Evolutionary conservation across 345 rosid species (phyloP).

Genomic region (Eucalyptus paniculata): DNA sequence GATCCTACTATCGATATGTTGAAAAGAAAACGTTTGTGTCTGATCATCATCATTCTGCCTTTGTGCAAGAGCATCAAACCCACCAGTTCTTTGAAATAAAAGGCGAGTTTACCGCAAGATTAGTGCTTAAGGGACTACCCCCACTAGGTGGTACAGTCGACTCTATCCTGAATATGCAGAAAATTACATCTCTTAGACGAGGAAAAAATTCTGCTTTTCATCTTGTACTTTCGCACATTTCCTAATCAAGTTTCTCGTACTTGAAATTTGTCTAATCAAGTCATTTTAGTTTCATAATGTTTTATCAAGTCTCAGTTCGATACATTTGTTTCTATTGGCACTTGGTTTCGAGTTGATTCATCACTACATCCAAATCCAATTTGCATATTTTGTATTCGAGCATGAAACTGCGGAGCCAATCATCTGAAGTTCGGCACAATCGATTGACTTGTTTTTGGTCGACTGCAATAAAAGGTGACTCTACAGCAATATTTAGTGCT

Average conservation of each 20-base stretch:
- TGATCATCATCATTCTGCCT: not conserved
- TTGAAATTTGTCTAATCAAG: not conserved
- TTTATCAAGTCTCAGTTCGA: not conserved
- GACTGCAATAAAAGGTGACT: not conserved
- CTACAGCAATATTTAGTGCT: not conserved
- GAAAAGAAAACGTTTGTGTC: not conserved
- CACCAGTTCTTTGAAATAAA: not conserved
- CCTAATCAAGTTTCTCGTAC: not conserved
- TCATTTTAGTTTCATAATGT: not conserved
- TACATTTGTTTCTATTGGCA: too few species aligned
- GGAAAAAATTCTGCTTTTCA: not conserved
- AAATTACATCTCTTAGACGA: not conserved
- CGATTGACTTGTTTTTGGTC: too few species aligned
- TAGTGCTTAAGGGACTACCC: not conserved
- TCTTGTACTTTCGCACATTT: not conserved
- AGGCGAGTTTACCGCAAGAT: not conserved
- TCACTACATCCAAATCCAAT: too few species aligned
- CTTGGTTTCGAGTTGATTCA: too few species aligned
- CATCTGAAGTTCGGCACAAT: too few species aligned
- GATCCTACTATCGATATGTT: not conserved
- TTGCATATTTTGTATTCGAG: not conserved
- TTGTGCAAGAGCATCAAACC: not conserved
- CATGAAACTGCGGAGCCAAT: not conserved
- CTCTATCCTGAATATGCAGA: not conserved
- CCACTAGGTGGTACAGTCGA: not conserved